A percentile compares a stretch with the other conserved stretches of the same genome.
Evolutionary conservation across 2,329 filamentous ascomycete genomes (phyloP).

Genomic region (Keithomyces neogunnii): DNA sequence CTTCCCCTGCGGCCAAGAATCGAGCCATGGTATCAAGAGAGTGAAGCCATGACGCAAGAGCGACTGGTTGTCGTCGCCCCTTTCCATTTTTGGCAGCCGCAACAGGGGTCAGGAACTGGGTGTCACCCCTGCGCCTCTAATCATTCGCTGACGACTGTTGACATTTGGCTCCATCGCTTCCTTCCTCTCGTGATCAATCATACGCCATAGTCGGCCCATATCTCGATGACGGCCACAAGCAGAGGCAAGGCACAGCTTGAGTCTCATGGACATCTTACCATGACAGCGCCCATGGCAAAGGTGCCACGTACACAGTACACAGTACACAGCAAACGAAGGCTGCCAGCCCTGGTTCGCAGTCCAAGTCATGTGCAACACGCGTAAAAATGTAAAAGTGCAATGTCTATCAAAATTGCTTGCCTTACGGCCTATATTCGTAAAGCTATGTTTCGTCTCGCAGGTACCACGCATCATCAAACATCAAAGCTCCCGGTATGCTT

Average conservation of each 20-base stretch:
- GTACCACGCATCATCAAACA: background rate
- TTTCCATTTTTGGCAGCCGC: slow-evolving; percentile 3
- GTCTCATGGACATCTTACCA: too few species aligned
- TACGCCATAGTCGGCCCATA: too few species aligned
- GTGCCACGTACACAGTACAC: too few species aligned
- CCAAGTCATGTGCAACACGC: background rate
- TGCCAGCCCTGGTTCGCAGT: too few species aligned
- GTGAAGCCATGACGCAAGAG: slow-evolving; percentile 11
- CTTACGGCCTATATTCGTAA: slow-evolving; percentile 3
- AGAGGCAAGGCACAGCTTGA: too few species aligned
- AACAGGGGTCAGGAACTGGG: slow-evolving; percentile 8
- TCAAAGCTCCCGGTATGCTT: slow-evolving; percentile 1
- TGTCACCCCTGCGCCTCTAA: background rate
- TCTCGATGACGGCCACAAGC: too few species aligned
- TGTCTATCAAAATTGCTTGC: slow-evolving; percentile 2
- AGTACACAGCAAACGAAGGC: too few species aligned
- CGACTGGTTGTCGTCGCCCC: slow-evolving; percentile 1
- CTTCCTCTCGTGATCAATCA: too few species aligned
- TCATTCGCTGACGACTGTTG: too few species aligned
- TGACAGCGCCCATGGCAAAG: too few species aligned
- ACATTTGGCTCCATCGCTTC: too few species aligned
- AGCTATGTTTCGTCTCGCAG: background rate
- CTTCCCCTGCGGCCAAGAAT: background rate
- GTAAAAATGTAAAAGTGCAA: background rate
- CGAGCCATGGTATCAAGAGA: background rate